Base-by-base conservation (phyloP, 1,284 basidiomycete genomes). In the Malassezia japonica region DNA sequence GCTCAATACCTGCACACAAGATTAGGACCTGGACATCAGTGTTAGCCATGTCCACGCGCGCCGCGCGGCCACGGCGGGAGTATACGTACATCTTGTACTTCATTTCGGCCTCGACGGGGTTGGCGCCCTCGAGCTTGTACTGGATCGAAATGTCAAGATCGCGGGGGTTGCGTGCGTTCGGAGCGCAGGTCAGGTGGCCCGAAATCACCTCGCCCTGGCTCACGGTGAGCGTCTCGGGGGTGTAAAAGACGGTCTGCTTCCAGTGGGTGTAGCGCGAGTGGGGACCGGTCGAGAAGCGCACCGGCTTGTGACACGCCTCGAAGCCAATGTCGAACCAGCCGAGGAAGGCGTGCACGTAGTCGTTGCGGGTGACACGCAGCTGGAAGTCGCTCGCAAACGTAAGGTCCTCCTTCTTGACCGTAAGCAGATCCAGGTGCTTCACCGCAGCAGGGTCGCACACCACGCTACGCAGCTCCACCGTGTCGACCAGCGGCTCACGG, bases 291-390 rank as follows among this genome's bases (percentile, higher is more conserved):
- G 60, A 62, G 55, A 72, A 72, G 68, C 83, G 83, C 60, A 94
- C 84, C 64, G 88, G 88, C 76, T 91, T 96, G 79, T 98, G 94
- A 57, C 89, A 91, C 72, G 87, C 90, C 52, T 87, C 84, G 76
- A 99, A 99, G 41, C 83, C 80, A 67, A 95, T 86, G 75, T 99
- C 94, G 76, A 99, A 98, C 94, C 94, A 99, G 32, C 90, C 91
- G 47, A 99, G 82, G 82, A 96, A 95, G n/a, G 94, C 94, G 72
- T 99, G 94, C 16, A 92, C 80, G 57, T 70, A 96, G 74, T 99
- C 94, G 72, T 89, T 86, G 50, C 94, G 81, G 40, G 87, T 91
- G 9, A 84, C 85, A 43, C 78, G 82, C 48, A 99, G 79, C 46
- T 80, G 78, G 76, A 96, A 98, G 12, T 84, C 81, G 4, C 82